Percentiles rank a stretch among this genome's conserved stretches.
Conservation (phyloP, 805 yeast species). For the Ogataea chonburiensis region DNA sequence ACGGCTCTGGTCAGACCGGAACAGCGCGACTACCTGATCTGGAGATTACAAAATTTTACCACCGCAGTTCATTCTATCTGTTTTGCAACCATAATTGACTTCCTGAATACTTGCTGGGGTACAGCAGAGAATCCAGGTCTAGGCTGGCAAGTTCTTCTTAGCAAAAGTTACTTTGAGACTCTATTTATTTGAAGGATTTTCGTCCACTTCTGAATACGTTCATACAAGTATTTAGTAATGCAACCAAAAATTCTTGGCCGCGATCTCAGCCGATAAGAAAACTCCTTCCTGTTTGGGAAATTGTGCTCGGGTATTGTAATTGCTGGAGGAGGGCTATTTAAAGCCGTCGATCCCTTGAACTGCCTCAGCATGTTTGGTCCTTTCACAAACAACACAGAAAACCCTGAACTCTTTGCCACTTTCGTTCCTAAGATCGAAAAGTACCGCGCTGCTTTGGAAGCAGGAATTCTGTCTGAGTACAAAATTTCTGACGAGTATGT, state of each 20-base stretch:
- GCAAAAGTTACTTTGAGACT: slow-evolving; percentile 2
- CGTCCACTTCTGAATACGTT: neutral
- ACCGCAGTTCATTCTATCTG: slow-evolving; percentile 10
- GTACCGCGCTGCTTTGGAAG: slow-evolving; percentile 29
- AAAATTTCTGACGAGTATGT: slow-evolving; percentile 22
- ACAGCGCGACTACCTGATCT: slow-evolving; percentile 14
- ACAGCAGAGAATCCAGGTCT: slow-evolving; percentile 2
- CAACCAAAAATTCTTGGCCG: neutral
- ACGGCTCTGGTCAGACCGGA: slow-evolving; percentile 12
- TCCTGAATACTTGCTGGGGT: slow-evolving; percentile 19
- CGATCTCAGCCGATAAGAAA: neutral
- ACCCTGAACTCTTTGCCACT: slow-evolving; percentile 22
- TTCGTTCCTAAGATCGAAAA: slow-evolving; percentile 37
- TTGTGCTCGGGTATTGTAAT: no score
- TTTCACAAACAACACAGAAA: slow-evolving; percentile 20
- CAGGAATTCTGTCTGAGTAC: slow-evolving; percentile 30
- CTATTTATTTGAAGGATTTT: slow-evolving; percentile 2
- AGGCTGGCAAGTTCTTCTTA: slow-evolving; percentile 6
- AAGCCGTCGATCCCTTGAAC: neutral
- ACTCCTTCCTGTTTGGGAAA: no score
- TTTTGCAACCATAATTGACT: slow-evolving; percentile 12
- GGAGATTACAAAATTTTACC: slow-evolving; percentile 14
- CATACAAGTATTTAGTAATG: neutral
- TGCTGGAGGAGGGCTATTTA: no score
- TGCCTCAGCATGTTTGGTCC: slow-evolving; percentile 10